Evolutionary conservation across 164 flowering plant species (phyloP), one percentile per base, ranked within the genome.

Genomic region (Vitis cinerea): DNA sequence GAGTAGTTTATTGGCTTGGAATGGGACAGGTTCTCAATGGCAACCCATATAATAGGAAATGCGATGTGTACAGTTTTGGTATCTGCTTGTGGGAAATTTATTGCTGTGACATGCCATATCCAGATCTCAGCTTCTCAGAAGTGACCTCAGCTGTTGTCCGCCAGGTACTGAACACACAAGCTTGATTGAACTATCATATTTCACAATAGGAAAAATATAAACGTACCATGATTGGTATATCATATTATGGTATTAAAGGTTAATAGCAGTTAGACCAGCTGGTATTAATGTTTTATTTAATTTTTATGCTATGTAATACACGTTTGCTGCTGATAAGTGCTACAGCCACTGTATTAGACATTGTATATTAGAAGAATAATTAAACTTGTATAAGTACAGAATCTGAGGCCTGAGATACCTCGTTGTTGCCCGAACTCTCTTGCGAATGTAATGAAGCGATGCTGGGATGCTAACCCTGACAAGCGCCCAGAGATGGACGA

Each of bases 61-160:
- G 88, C 19, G 88, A 85, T 69, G 88, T 85, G 4, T 85, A 85
- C 71, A 85, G 86, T 63, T 85, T 83, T 60, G 89, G 89, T n/a
- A 84, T 86, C 66, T 86, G 89, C 74, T 78, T 86, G 64, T 86
- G 89, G 89, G 89, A 86, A 74, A 86, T 86, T 65, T 86, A 86
- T 68, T 86, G 89, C 72, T 86, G 89, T 61, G 89, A 86, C 75
- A 84, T 86, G 89, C 87, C 89, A 1, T 86, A 86, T 67, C 89
- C 89, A 17, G 87, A 86, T 59, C 87, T 86, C 63, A 86, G 86
- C 72, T 86, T 86, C 81, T 77, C 89, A 8, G 89, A 86, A 79
- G 81, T 86, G 67, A 81, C 86, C 31, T 85, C 88, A 13, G 88
- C 88, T 19, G 88, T 85, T 53, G 88, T 83, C 66, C 84, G 84